Conservation (phyloP, 345 rosid species). For the Lepidium didymum region DNA sequence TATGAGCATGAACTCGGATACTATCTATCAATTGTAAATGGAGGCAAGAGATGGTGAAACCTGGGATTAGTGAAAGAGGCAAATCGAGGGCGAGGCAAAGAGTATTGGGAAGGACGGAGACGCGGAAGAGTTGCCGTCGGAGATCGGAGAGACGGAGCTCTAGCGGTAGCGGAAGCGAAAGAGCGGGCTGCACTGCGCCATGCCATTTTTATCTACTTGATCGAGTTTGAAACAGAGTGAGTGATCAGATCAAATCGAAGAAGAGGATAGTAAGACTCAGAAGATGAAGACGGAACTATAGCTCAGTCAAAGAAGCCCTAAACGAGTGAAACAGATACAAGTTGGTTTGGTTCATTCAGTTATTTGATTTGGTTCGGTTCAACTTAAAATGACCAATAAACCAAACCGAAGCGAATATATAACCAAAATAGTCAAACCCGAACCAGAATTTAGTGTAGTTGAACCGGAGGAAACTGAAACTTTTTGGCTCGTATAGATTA, state of each 20-base stretch:
- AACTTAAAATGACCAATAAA: too few species aligned
- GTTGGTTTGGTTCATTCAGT: background rate
- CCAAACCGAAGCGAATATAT: too few species aligned
- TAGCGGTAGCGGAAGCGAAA: slow-evolving; percentile 43
- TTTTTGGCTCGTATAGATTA: background rate
- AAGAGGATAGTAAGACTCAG: background rate
- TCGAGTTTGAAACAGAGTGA: background rate
- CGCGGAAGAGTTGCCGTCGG: slow-evolving; percentile 51
- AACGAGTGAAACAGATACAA: background rate
- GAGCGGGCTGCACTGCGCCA: slow-evolving; percentile 43
- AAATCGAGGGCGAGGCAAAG: slow-evolving; percentile 65
- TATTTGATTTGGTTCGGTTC: background rate
- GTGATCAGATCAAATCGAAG: slow-evolving; percentile 11
- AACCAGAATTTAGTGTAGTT: too few species aligned
- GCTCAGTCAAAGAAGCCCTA: slow-evolving; percentile 8
- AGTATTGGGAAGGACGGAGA: slow-evolving; percentile 49
- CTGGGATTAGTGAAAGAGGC: slow-evolving; percentile 54
- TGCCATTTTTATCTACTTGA: slow-evolving; percentile 27
- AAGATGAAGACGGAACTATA: background rate
- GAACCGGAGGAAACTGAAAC: too few species aligned
- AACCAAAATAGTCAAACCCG: too few species aligned
- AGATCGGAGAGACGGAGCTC: slow-evolving; percentile 57
- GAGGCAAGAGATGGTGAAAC: slow-evolving; percentile 22
- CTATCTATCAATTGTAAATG: background rate
- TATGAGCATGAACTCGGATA: background rate